These are phyloP conservation scores for Ustilago curta DNA, from an alignment of 1,284 basidiomycete species.

Conservation along the genomic window DNA sequence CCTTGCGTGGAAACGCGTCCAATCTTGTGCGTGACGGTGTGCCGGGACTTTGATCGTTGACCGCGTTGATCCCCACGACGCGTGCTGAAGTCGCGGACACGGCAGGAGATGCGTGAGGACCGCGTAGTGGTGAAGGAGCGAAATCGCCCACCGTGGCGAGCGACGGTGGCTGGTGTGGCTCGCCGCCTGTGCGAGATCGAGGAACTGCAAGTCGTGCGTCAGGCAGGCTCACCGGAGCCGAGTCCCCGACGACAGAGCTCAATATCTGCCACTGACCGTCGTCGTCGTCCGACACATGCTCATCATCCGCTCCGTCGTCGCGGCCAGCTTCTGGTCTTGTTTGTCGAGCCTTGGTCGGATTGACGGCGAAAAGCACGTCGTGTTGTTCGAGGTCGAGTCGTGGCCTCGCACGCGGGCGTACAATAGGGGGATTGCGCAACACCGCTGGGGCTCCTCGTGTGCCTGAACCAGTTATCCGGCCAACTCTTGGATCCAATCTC, in stretches of 20 bases:
- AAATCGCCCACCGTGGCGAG: not conserved
- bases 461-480: constrained; percentile 13
- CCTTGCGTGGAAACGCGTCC: not conserved
- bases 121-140: constrained; percentile 8
- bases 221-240: constrained; percentile 5
- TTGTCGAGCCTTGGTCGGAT: constrained; percentile 13
- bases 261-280: constrained; percentile 25
- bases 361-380: constrained; percentile 43
- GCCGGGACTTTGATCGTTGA: constrained; percentile 20
- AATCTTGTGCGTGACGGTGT: constrained; percentile 21
- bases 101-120: constrained; percentile 10
- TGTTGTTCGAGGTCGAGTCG: constrained; percentile 49
- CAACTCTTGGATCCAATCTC: constrained; percentile 35
- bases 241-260: constrained; percentile 15
- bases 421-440: constrained; percentile 44
- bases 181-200: constrained; percentile 4
- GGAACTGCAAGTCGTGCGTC: constrained; percentile 28
- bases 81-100: constrained; percentile 11
- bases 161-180: not conserved
- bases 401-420: constrained; percentile 24
- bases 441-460: constrained; percentile 1
- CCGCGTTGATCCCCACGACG: not conserved
- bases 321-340: not conserved
- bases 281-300: constrained; percentile 21
- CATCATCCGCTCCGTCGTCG: not conserved